Evolutionary conservation across 78 protist genomes (phyloP), one percentile per base, ranked within the genome.

Genomic region (Dictyostelium capitatum): DNA sequence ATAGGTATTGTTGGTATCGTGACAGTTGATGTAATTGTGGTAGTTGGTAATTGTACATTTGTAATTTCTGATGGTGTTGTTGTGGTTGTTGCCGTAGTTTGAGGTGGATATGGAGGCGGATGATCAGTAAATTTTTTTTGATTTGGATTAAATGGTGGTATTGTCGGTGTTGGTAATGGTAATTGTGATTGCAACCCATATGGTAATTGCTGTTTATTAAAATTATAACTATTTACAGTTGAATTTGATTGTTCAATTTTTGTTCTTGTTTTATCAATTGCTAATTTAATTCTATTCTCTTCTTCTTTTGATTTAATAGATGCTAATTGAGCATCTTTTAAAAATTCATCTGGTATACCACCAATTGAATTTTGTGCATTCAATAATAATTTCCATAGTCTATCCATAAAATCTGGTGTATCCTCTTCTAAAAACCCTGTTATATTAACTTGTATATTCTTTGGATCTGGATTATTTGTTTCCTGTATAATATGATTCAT

Each of bases 341-440:
- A 77, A 51, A 97, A 78, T 50, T 73, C 89, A 1, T 50, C 47
- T 6, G 98, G 97, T 7, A 97, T 62, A 41, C 98, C 98, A 41
- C 32, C 32, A 15, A 20, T 25, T 17, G 80, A 51, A 46, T 32
- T 25, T 79, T 91, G 96, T 10, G 98, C 97, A 8, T 56, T 37
- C 17, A 95, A 9, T 14, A 97, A 73, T 50, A 94, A 83, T 32
- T 57, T 19, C 98, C 98, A 97, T 9, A 97, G 72, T 57, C 95
- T 95, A 6, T 19, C 17, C 97, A 97, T 95, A 70, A 97, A 96
- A 0, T n/a, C 19, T 11, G 64, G n/a, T 15, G 98, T 72, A 74
- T 96, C 79, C 25, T 56, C 15, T 30, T 93, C 96, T 48, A 97
- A 75, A 69, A 97, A 97, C 20, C 97, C 97, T 7, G 97, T 96